A percentile compares a stretch with the other conserved stretches of the same genome.
Conservation (phyloP, 495 filamentous ascomycete species). For the Xylaria scruposa region DNA sequence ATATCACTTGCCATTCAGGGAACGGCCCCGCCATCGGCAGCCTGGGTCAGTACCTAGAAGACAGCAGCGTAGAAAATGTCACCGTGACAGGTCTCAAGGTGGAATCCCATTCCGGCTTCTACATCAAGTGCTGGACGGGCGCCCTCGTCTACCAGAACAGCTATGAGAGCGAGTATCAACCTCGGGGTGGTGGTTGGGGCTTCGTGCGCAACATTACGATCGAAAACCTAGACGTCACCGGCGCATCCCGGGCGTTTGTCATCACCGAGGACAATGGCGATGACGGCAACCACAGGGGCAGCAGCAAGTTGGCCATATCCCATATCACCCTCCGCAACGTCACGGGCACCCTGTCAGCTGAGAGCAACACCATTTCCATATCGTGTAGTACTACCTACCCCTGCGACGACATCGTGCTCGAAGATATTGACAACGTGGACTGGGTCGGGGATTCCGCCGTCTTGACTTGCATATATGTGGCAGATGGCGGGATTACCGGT, state of each 20-base stretch:
- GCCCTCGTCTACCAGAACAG: conserved; percentile 49
- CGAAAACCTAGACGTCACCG: conserved; percentile 58
- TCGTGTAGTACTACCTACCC: conserved; percentile 55
- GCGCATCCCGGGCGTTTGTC: conserved; percentile 46
- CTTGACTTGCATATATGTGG: too few relatives aligned
- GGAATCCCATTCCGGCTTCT: conserved; percentile 27
- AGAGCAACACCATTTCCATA: conserved; percentile 46
- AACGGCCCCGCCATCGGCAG: conserved; percentile 65
- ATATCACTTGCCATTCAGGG: conserved; percentile 56
- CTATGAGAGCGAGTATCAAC: conserved; percentile 57
- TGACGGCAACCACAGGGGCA: conserved; percentile 59
- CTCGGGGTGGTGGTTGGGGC: conserved; percentile 62
- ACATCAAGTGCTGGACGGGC: conserved; percentile 67
- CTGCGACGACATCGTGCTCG: conserved; percentile 52
- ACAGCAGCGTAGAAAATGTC: conserved; percentile 54
- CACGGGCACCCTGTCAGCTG: conserved; percentile 51
- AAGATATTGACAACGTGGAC: too few relatives aligned
- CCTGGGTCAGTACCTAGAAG: conserved; percentile 64
- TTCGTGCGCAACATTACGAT: conserved; percentile 59
- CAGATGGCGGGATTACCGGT: too few relatives aligned
- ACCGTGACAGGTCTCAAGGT: too few relatives aligned
- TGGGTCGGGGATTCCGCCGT: too few relatives aligned
- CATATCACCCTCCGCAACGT: conserved; percentile 63
- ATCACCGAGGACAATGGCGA: conserved; percentile 60
- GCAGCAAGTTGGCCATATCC: conserved; percentile 56